Evolutionary conservation across 2,329 filamentous ascomycete species (phyloP).

Genomic region (Curvularia spicifera): DNA sequence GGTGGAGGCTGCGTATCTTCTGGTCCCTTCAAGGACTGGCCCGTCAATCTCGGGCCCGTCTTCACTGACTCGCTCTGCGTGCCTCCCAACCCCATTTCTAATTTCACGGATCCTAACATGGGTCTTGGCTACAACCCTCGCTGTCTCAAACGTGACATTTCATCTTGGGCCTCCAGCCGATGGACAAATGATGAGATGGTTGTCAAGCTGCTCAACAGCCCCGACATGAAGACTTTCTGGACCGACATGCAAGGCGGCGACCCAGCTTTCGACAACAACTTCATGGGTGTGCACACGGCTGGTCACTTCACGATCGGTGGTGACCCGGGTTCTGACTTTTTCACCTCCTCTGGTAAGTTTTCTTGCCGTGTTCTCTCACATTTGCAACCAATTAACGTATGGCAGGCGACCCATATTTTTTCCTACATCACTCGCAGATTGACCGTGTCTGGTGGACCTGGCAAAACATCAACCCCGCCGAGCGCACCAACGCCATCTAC

Average conservation of each 20-base stretch:
- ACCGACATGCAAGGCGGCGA: conserved; percentile 47
- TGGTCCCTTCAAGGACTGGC: conserved; percentile 58
- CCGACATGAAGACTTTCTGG: conserved; percentile 49
- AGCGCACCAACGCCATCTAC: conserved; percentile 49
- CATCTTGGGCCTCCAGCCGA: conserved; percentile 30
- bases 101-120: conserved; percentile 36
- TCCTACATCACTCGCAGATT: conserved; percentile 56
- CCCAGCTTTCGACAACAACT: conserved; percentile 37
- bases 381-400: conserved; percentile 34
- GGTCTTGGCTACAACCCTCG: conserved; percentile 41
- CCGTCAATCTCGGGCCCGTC: conserved; percentile 57
- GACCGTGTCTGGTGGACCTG: conserved; percentile 59
- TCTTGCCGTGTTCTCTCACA: background rate
- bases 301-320: conserved; percentile 55
- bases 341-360: conserved; percentile 47
- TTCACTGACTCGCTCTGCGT: conserved; percentile 43
- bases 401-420: conserved; percentile 46
- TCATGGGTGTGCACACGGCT: conserved; percentile 52
- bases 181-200: conserved; percentile 41
- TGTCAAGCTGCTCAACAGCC: conserved; percentile 32
- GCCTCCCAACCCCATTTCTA: conserved; percentile 32
- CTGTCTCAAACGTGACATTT: conserved; percentile 49
- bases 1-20: conserved; percentile 62
- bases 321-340: conserved; percentile 55
- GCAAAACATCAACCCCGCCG: conserved; percentile 53